Evolutionary conservation across 768 basidiomycete species (phyloP).

Genomic region (Macrolepiota albuminosa): DNA sequence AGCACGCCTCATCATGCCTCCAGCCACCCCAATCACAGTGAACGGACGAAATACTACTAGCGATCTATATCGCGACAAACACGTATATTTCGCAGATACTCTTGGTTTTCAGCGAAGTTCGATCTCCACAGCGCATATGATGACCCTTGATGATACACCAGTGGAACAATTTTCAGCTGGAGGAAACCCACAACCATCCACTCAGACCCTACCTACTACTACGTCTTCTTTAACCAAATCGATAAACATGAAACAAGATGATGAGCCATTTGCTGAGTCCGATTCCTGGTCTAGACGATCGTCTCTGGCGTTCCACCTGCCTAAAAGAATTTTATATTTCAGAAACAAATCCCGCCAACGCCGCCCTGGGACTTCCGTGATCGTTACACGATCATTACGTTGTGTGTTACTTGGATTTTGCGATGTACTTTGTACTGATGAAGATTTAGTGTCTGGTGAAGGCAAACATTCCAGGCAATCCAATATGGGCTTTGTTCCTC

Average conservation of each 20-base stretch:
- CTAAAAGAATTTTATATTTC: constrained; percentile 14
- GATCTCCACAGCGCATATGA: background rate
- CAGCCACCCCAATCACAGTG: background rate
- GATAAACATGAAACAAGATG: constrained; percentile 5
- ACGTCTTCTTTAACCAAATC: background rate
- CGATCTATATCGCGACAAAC: constrained; percentile 3
- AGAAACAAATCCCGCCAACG: constrained; percentile 10
- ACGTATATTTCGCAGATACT: constrained; percentile 14
- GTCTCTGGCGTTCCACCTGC: constrained; percentile 14
- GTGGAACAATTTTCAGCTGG: background rate
- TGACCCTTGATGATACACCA: background rate
- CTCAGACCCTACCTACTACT: background rate
- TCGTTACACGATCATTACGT: background rate
- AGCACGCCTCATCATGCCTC: constrained; percentile 4
- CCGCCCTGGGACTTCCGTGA: constrained; percentile 1
- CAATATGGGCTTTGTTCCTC: constrained; percentile 5
- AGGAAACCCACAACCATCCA: background rate
- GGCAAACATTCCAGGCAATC: constrained; percentile 3
- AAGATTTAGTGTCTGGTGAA: constrained; percentile 1
- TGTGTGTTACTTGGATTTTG: background rate
- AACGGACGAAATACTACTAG: background rate
- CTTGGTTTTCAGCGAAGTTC: background rate
- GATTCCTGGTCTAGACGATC: constrained; percentile 18
- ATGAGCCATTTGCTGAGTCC: constrained; percentile 17
- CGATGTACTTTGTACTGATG: background rate